Conservation (phyloP, 306 rosid species). For the Cicer judaicum region DNA sequence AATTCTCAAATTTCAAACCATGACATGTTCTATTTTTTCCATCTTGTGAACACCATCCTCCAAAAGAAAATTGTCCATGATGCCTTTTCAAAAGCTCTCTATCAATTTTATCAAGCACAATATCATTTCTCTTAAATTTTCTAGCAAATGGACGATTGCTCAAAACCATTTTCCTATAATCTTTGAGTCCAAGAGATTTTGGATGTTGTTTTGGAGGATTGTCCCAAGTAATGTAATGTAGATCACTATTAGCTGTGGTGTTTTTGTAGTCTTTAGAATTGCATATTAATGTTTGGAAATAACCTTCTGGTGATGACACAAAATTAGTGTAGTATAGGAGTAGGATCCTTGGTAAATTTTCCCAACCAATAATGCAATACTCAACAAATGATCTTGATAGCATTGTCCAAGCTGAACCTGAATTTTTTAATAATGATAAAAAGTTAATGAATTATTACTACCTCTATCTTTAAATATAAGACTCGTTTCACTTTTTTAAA, state of each 20-base stretch:
- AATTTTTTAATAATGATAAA: neutral
- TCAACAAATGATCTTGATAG: conserved; percentile 86
- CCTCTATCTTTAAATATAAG: no score
- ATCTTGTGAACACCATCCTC: conserved; percentile 78
- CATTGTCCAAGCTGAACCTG: conserved; percentile 97
- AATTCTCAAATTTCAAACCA: conserved; percentile 51
- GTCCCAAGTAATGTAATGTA: conserved; percentile 91
- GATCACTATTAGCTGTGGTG: conserved; percentile 82
- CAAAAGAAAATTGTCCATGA: conserved; percentile 55
- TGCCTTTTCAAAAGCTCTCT: conserved; percentile 66
- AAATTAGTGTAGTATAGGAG: conserved; percentile 88
- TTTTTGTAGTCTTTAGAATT: conserved; percentile 69
- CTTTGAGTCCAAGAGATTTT: conserved; percentile 65
- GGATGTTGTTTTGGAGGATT: conserved; percentile 98
- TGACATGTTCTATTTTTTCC: conserved; percentile 49
- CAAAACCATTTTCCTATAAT: conserved; percentile 61
- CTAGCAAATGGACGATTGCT: conserved; percentile 87
- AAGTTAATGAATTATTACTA: conserved; percentile 13
- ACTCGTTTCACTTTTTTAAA: no score
- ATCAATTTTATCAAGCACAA: conserved; percentile 73
- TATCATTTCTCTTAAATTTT: conserved; percentile 74
- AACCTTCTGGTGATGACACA: conserved; percentile 95
- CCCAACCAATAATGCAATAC: conserved; percentile 85
- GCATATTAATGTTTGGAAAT: conserved; percentile 88
- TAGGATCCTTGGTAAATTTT: conserved; percentile 87